These are phyloP conservation scores for Paramarasmius palmivorus DNA, from an alignment of 1,284 basidiomycete genomes.

Conservation along the genomic window DNA sequence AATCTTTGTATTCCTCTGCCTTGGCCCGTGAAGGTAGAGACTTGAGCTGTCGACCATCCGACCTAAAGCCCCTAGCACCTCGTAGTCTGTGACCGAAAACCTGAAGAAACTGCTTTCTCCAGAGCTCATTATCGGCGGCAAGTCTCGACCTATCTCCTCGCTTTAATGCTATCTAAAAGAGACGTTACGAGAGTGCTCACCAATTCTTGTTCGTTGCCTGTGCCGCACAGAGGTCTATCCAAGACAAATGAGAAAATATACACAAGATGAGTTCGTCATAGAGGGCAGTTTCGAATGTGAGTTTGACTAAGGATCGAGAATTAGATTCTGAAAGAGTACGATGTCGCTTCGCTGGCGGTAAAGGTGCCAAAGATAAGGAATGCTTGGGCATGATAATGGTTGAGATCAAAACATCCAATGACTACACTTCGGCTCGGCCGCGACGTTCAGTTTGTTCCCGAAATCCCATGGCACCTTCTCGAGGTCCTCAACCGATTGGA, in stretches of 20 bases:
- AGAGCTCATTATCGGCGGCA: conserved; percentile 56
- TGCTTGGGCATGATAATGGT: conserved; percentile 58
- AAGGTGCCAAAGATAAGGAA: conserved; percentile 43
- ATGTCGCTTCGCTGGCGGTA: conserved; percentile 61
- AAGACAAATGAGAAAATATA: conserved; percentile 71
- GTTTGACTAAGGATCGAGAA: conserved; percentile 5
- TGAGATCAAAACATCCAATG: conserved; percentile 6
- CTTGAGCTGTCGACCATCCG: conserved; percentile 58
- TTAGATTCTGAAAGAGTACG: conserved; percentile 31
- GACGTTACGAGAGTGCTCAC: background rate
- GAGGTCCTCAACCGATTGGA: conserved; percentile 57
- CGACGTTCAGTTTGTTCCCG: background rate
- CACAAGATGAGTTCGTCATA: conserved; percentile 75
- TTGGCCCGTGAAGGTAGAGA: conserved; percentile 56
- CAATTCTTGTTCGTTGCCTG: conserved; percentile 65
- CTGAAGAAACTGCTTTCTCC: conserved; percentile 56
- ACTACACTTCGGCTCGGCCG: background rate
- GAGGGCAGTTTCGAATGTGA: conserved; percentile 56
- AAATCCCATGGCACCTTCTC: conserved; percentile 60
- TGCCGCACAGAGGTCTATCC: conserved; percentile 62
- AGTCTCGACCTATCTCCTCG: conserved; percentile 49
- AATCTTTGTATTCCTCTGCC: conserved; percentile 52
- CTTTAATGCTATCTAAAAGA: background rate
- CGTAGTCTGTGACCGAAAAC: conserved; percentile 68
- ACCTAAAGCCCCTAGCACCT: conserved; percentile 61